Conservation (phyloP, 2,329 filamentous ascomycete genomes). For the Exophiala bonariae region DNA sequence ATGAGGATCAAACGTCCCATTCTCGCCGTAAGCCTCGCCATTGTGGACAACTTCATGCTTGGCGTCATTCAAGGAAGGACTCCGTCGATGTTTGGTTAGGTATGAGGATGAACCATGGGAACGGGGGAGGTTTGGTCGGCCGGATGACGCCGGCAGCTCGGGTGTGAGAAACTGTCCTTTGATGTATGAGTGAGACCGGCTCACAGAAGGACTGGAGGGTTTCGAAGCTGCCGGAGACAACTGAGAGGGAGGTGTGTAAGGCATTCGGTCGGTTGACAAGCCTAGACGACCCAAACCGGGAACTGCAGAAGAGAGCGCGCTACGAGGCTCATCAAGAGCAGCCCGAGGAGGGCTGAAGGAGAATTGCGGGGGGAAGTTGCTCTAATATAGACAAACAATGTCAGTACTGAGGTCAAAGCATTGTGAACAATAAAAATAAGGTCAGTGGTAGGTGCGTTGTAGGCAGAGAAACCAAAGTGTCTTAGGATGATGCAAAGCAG, state of each 20-base stretch:
- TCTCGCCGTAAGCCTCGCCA: slow-evolving; percentile 27
- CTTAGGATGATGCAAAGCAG: slow-evolving; percentile 8
- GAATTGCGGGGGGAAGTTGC: slow-evolving; percentile 9
- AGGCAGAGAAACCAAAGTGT: slow-evolving; percentile 13
- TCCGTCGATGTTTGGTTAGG: slow-evolving; percentile 61
- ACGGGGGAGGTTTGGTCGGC: slow-evolving; percentile 52
- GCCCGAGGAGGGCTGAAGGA: slow-evolving; percentile 18
- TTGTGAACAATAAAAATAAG: slow-evolving; percentile 22
- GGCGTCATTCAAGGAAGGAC: slow-evolving; percentile 50
- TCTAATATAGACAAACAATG: slow-evolving; percentile 17
- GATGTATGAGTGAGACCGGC: slow-evolving; percentile 52
- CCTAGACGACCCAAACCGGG: slow-evolving; percentile 18
- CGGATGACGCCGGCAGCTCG: slow-evolving; percentile 36
- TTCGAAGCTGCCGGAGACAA: slow-evolving; percentile 60
- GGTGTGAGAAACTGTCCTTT: slow-evolving; percentile 19
- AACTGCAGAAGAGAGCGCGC: slow-evolving; percentile 18
- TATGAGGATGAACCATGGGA: slow-evolving; percentile 62
- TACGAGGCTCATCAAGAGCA: slow-evolving; percentile 28
- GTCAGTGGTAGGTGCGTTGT: slow-evolving; percentile 18
- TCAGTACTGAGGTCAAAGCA: slow-evolving; percentile 19
- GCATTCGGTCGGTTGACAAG: slow-evolving; percentile 41
- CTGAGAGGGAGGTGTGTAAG: slow-evolving; percentile 53
- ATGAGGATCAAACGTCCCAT: slow-evolving; percentile 39
- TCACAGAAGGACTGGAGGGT: slow-evolving; percentile 51
- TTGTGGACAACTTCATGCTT: slow-evolving; percentile 29